These are phyloP conservation scores for Phascolomyces articulosus DNA, from an alignment of 371 early-diverging fungal species.

Conservation along the genomic window DNA sequence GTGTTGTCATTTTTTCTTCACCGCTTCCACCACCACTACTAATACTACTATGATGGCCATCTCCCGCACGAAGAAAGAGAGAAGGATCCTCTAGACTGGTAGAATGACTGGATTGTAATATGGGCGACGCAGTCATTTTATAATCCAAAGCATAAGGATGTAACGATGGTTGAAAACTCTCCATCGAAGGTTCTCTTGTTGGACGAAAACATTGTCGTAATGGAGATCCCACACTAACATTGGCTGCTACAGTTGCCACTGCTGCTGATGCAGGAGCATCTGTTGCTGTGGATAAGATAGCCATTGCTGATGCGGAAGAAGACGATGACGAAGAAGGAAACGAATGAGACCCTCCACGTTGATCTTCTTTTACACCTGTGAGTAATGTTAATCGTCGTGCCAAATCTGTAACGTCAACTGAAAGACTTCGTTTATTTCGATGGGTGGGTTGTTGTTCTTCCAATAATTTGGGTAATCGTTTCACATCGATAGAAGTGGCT, in stretches of 20 bases:
- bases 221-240: slow-evolving; percentile 11
- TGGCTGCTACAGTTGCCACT: not conserved
- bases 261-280: no score
- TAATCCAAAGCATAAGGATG: not conserved
- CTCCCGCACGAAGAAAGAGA: no score
- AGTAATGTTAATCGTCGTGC: slow-evolving; percentile 8
- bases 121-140: not conserved
- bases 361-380: slow-evolving; percentile 3
- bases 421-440: slow-evolving; percentile 11
- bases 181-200: not conserved
- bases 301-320: not conserved
- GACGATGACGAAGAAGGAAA: not conserved
- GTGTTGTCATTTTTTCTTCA: slow-evolving; percentile 20
- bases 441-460: not conserved
- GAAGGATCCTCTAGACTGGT: not conserved
- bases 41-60: no score
- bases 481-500: not conserved
- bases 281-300: no score
- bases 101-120: not conserved
- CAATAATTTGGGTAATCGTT: not conserved
- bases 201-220: slow-evolving; percentile 17
- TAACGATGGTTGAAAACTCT: not conserved
- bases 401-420: slow-evolving; percentile 9
- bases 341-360: not conserved
- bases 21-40: not conserved